Percentiles rank a stretch among this genome's conserved stretches.
phyloP scores from a whole-genome alignment of 2,329 filamentous ascomycete genomes.

The Fusarium phyllophilum region DNA sequence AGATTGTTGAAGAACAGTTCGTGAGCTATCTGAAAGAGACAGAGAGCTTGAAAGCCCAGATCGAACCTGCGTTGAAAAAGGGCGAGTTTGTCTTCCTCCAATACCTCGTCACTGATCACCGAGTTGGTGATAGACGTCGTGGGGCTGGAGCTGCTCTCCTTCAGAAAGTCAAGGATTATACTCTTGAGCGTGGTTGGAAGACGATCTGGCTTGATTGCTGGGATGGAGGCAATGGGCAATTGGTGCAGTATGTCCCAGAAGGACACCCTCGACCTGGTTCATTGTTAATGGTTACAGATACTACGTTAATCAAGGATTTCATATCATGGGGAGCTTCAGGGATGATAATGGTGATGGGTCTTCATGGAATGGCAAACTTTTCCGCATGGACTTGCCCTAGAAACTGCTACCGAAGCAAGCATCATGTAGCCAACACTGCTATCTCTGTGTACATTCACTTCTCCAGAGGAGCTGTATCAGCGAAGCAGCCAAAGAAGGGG shows the following conservation, averaged over 20 bases:
- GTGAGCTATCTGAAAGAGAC: conserved; percentile 19
- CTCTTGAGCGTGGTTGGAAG: conserved; percentile 21
- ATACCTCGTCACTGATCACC: conserved; percentile 26
- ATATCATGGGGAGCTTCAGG: conserved; percentile 20
- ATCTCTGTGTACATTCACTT: background rate
- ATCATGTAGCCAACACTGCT: background rate
- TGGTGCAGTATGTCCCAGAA: conserved; percentile 32
- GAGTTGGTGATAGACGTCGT: conserved; percentile 19
- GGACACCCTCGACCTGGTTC: background rate
- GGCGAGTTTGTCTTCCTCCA: conserved; percentile 31
- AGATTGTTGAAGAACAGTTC: conserved; percentile 10
- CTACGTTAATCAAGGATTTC: conserved; percentile 32
- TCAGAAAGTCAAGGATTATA: conserved; percentile 29
- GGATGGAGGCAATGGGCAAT: conserved; percentile 38
- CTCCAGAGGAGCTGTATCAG: conserved; percentile 31
- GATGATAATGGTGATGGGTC: background rate
- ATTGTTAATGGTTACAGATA: conserved; percentile 33
- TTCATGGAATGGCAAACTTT: conserved; percentile 31
- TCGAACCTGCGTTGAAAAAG: conserved; percentile 14
- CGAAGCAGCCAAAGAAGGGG: conserved; percentile 27
- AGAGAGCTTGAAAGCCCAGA: conserved; percentile 18
- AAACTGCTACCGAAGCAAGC: background rate
- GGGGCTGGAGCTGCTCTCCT: conserved; percentile 29
- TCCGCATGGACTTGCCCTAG: conserved; percentile 29
- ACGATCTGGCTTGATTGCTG: conserved; percentile 45